These are phyloP conservation scores for Populus davidiana DNA, from an alignment of 345 rosid genomes.

Conservation along the genomic window DNA sequence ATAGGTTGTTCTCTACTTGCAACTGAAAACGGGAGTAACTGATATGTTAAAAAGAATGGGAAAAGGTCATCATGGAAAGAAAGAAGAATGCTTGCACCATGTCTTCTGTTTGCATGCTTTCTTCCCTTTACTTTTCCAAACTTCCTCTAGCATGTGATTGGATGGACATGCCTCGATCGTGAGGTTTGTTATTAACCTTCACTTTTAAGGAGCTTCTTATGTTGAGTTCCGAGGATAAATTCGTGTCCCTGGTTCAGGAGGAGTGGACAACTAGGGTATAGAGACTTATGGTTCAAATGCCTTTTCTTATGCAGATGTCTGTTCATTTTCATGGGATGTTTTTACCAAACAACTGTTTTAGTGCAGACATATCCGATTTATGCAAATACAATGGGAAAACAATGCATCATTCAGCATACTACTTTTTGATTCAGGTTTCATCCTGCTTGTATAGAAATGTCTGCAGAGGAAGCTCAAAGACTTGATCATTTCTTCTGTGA, in stretches of 20 bases:
- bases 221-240: neutral
- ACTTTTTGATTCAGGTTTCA: conserved; percentile 85
- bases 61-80: neutral
- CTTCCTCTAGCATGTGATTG: neutral
- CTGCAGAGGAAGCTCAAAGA: conserved; percentile 73
- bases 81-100: too few relatives aligned
- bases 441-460: conserved; percentile 92
- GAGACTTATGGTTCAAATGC: neutral
- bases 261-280: neutral
- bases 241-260: neutral
- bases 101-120: too few relatives aligned
- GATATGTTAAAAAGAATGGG: neutral
- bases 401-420: conserved; percentile 33
- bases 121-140: neutral
- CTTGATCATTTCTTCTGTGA: conserved; percentile 85
- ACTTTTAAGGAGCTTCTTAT: neutral
- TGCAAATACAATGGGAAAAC: conserved; percentile 13
- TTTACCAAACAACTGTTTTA: neutral
- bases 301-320: neutral
- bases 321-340: neutral
- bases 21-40: neutral
- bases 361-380: conserved; percentile 10
- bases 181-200: neutral
- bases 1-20: neutral
- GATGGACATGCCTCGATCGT: neutral